Evolutionary conservation across 2,329 filamentous ascomycete genomes (phyloP).

Genomic region (Aspergillus arachidicola): DNA sequence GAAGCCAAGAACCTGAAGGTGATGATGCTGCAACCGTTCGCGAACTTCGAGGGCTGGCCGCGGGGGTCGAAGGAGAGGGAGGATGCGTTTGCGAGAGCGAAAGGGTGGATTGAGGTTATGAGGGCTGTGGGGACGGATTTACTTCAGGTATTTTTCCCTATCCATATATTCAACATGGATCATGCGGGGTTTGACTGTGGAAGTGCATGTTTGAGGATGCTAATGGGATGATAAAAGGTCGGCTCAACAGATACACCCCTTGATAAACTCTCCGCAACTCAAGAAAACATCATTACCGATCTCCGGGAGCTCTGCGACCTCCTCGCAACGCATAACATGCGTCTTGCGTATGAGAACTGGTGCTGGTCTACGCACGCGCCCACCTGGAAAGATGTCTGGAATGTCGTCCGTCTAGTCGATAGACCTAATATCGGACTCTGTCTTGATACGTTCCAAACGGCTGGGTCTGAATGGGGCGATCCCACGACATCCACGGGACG

Average conservation of each 20-base stretch:
- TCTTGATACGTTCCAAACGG: slow-evolving; percentile 77
- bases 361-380: slow-evolving; percentile 75
- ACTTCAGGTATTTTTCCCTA: slow-evolving; percentile 58
- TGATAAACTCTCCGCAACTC: slow-evolving; percentile 54
- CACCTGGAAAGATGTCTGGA: slow-evolving; percentile 70
- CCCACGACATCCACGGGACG: slow-evolving; percentile 66
- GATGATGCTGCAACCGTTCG: slow-evolving; percentile 74
- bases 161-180: neutral
- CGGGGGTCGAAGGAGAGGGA: slow-evolving; percentile 59
- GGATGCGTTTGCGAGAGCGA: slow-evolving; percentile 64
- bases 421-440: slow-evolving; percentile 71
- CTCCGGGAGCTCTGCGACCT: slow-evolving; percentile 66
- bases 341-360: slow-evolving; percentile 79
- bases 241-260: slow-evolving; percentile 65
- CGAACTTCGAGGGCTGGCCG: slow-evolving; percentile 76
- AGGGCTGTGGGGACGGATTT: slow-evolving; percentile 68
- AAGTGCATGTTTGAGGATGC: neutral
- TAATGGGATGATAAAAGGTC: slow-evolving; percentile 39
- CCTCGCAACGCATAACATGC: slow-evolving; percentile 58
- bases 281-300: slow-evolving; percentile 60
- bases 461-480: slow-evolving; percentile 72
- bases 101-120: slow-evolving; percentile 73
- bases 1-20: slow-evolving; percentile 59
- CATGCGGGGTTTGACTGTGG: too few species aligned
- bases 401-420: slow-evolving; percentile 65